phyloP scores from a whole-genome alignment of 2,329 filamentous ascomycete species.

The Paraphaeosphaeria minitans region DNA sequence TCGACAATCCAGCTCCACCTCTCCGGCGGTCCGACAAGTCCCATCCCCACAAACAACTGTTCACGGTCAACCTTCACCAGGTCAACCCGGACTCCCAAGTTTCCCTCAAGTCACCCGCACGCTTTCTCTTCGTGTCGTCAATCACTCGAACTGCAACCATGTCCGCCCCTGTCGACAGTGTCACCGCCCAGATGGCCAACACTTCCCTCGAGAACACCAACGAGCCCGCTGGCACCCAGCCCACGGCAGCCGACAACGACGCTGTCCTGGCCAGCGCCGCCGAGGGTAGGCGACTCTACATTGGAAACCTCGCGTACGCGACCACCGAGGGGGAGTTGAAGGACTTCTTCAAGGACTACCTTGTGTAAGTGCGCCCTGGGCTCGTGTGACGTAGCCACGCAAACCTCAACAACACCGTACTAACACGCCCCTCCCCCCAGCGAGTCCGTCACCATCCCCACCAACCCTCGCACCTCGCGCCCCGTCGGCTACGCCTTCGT shows the following conservation, averaged over 20 bases:
- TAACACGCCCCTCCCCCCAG: constrained; percentile 59
- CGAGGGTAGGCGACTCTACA: constrained; percentile 98
- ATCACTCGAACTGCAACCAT: constrained; percentile 68
- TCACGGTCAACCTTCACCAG: constrained; percentile 47
- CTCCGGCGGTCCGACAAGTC: constrained; percentile 53
- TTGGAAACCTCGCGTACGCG: constrained; percentile 99
- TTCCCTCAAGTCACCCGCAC: constrained; percentile 44
- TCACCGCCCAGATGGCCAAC: constrained; percentile 72
- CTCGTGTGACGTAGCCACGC: background rate
- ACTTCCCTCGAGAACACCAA: constrained; percentile 65
- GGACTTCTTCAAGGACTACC: constrained; percentile 99
- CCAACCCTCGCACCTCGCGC: constrained; percentile 98
- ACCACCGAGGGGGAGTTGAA: constrained; percentile 99
- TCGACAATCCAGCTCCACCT: constrained; percentile 57
- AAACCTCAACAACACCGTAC: constrained; percentile 13
- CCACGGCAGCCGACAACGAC: constrained; percentile 78
- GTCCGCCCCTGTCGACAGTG: constrained; percentile 82
- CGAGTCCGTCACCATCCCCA: constrained; percentile 98
- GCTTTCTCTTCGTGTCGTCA: constrained; percentile 59
- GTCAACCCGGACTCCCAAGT: constrained; percentile 51
- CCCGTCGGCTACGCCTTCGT: constrained; percentile 99
- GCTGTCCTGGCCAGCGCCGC: constrained; percentile 95
- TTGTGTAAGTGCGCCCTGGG: constrained; percentile 76
- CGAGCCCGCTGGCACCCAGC: constrained; percentile 63
- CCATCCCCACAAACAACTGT: constrained; percentile 42